These are phyloP conservation scores for Rhizophlyctis rosea DNA, from an alignment of 192 early-diverging fungal genomes.

Conservation along the genomic window DNA sequence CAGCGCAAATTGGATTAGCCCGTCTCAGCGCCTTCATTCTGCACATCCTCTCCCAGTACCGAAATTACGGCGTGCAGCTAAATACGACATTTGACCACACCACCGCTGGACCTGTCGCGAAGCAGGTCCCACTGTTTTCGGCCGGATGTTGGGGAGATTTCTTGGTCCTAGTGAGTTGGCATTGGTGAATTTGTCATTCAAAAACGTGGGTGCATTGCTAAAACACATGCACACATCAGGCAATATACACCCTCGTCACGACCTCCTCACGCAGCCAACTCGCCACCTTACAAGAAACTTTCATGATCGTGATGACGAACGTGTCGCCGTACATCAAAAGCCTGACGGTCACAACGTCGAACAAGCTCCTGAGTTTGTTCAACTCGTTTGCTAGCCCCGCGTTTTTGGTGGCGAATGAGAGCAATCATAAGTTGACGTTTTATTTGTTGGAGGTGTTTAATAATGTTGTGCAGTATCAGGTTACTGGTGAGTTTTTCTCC, in stretches of 20 bases:
- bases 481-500: no score
- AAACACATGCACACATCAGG: constrained; percentile 48
- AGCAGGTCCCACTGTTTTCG: constrained; percentile 38
- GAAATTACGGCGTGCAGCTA: constrained; percentile 60
- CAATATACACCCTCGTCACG: constrained; percentile 71
- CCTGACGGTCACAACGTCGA: constrained; percentile 65
- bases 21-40: constrained; percentile 71
- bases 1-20: constrained; percentile 70
- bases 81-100: constrained; percentile 58
- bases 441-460: constrained; percentile 80
- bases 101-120: constrained; percentile 15
- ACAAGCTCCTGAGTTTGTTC: constrained; percentile 73
- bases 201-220: neutral
- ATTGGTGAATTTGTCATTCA: neutral
- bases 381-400: constrained; percentile 71
- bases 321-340: constrained; percentile 77
- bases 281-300: constrained; percentile 68
- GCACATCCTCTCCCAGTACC: constrained; percentile 69
- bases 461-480: constrained; percentile 82
- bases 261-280: constrained; percentile 63
- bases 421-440: constrained; percentile 69
- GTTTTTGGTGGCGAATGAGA: constrained; percentile 76
- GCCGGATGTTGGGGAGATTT: constrained; percentile 66
- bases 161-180: constrained; percentile 66
- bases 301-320: constrained; percentile 78